phyloP scores from a whole-genome alignment of 2,329 filamentous ascomycete genomes.

The Lecanosticta acicola region DNA sequence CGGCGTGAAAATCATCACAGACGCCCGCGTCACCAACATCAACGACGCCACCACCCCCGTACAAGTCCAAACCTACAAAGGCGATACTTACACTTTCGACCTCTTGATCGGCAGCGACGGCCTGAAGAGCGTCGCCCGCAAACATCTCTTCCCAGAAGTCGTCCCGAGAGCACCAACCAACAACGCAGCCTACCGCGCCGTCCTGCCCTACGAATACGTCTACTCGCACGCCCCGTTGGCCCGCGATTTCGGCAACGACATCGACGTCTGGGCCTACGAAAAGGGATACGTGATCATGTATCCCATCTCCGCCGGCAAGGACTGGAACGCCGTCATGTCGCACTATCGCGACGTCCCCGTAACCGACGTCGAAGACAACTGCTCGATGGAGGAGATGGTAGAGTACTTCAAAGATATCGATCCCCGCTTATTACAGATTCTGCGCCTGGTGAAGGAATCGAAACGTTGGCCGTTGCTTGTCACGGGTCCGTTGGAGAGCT shows the following conservation, averaged over 20 bases:
- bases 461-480: slow-evolving; percentile 41
- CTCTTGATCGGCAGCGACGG: slow-evolving; percentile 27
- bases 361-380: slow-evolving; percentile 25
- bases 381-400: slow-evolving; percentile 39
- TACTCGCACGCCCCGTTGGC: slow-evolving; percentile 14
- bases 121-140: slow-evolving; percentile 31
- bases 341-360: slow-evolving; percentile 35
- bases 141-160: slow-evolving; percentile 37
- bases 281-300: slow-evolving; percentile 42
- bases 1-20: slow-evolving; percentile 36
- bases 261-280: slow-evolving; percentile 41
- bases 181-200: slow-evolving; percentile 41
- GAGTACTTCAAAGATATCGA: slow-evolving; percentile 42
- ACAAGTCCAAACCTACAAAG: slow-evolving; percentile 27
- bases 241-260: slow-evolving; percentile 26
- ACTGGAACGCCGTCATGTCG: slow-evolving; percentile 43
- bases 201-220: slow-evolving; percentile 41
- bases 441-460: slow-evolving; percentile 31
- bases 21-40: slow-evolving; percentile 33
- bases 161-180: slow-evolving; percentile 35
- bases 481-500: slow-evolving; percentile 37
- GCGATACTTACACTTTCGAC: slow-evolving; percentile 18
- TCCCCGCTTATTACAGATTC: slow-evolving; percentile 37
- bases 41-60: slow-evolving; percentile 26
- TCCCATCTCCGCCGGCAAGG: slow-evolving; percentile 38